Conservation (phyloP, 441 rosid genomes). For the Adansonia madagascariensis region DNA sequence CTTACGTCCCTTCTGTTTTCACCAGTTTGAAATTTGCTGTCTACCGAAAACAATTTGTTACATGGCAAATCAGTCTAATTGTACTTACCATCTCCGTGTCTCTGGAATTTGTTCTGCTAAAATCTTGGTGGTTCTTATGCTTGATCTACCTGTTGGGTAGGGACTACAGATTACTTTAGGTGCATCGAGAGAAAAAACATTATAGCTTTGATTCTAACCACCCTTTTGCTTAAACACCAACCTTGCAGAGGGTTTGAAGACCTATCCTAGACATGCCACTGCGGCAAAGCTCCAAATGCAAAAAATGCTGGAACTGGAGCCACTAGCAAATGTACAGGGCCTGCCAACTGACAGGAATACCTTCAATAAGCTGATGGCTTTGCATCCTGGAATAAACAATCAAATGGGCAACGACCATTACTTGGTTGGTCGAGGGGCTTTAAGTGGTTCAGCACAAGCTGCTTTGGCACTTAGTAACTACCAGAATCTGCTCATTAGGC, state of each 20-base stretch:
- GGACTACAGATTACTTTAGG: neutral
- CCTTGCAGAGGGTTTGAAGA: conserved; percentile 87
- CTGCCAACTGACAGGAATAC: conserved; percentile 77
- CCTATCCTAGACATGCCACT: conserved; percentile 62
- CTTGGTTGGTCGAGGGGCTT: conserved; percentile 60
- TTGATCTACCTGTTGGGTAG: conserved; percentile 7
- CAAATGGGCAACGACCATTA: conserved; percentile 61
- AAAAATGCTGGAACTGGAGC: conserved; percentile 92
- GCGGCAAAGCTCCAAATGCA: conserved; percentile 78
- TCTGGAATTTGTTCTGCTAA: neutral
- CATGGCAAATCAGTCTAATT: neutral
- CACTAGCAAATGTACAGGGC: conserved; percentile 73
- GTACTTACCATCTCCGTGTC: neutral
- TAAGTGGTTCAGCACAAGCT: conserved; percentile 83
- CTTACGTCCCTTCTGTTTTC: neutral
- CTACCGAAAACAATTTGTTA: neutral
- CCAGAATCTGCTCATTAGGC: conserved; percentile 77
- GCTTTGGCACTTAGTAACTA: conserved; percentile 77
- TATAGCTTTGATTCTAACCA: neutral
- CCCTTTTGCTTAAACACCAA: conserved; percentile 20
- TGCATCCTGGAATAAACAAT: conserved; percentile 67
- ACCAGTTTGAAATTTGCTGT: neutral
- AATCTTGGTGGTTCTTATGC: neutral
- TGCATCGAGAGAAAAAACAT: neutral
- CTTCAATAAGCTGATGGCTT: conserved; percentile 78